These are phyloP conservation scores for Chaetomium strumarium DNA, from an alignment of 2,329 filamentous ascomycete species.

Conservation along the genomic window DNA sequence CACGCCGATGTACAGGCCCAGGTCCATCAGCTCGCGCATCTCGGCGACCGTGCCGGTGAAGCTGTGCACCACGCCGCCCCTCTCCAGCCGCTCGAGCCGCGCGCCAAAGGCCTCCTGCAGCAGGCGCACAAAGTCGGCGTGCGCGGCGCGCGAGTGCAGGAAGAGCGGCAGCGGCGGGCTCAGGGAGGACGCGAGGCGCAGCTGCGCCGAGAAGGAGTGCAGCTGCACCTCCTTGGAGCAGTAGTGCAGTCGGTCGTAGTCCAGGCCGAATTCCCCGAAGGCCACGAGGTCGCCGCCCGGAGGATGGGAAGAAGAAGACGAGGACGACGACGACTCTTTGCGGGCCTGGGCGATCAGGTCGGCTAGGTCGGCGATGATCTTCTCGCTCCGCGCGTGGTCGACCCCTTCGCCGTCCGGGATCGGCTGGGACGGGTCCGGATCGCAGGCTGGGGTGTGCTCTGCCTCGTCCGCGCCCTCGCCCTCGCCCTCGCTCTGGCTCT, in stretches of 20 bases:
- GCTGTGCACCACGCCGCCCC: slow-evolving; percentile 81
- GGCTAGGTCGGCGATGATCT: slow-evolving; percentile 55
- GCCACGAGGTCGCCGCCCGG: slow-evolving; percentile 60
- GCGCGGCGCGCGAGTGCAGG: slow-evolving; percentile 83
- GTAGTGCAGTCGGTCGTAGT: slow-evolving; percentile 87
- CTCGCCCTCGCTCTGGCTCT: slow-evolving; percentile 35
- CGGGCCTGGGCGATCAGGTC: slow-evolving; percentile 57
- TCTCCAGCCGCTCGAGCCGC: slow-evolving; percentile 60
- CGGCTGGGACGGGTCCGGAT: slow-evolving; percentile 44
- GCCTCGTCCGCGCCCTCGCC: slow-evolving; percentile 31
- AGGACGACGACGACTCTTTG: slow-evolving; percentile 15
- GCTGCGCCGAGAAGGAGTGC: slow-evolving; percentile 77
- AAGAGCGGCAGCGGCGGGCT: slow-evolving; percentile 78
- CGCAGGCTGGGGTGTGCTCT: slow-evolving; percentile 47
- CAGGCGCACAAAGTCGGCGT: slow-evolving; percentile 72
- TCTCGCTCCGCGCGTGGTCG: slow-evolving; percentile 39
- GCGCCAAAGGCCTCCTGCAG: slow-evolving; percentile 54
- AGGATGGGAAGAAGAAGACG: slow-evolving; percentile 32
- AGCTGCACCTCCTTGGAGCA: slow-evolving; percentile 74
- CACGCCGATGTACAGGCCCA: slow-evolving; percentile 87
- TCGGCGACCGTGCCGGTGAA: slow-evolving; percentile 87
- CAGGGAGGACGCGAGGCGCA: slow-evolving; percentile 66
- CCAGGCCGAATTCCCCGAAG: slow-evolving; percentile 91
- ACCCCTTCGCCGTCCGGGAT: slow-evolving; percentile 42
- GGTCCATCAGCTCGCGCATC: slow-evolving; percentile 70